phyloP scores from a whole-genome alignment of 225 moss, liverwort and hornwort genomes.

The Marchantia polymorpha region DNA sequence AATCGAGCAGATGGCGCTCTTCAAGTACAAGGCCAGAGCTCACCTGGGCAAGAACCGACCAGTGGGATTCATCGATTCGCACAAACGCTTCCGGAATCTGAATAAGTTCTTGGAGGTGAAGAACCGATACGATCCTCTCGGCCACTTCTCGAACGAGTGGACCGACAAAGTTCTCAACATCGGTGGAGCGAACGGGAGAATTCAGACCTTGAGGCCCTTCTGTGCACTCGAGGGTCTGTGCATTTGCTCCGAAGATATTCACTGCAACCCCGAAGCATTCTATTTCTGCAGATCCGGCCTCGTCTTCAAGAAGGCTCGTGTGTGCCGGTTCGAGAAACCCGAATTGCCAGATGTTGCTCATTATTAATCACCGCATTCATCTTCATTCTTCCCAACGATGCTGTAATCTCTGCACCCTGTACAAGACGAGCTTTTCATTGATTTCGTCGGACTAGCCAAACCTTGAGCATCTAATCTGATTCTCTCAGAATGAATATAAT shows the following conservation, averaged over 20 bases:
- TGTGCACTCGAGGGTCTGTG: conserved; percentile 52
- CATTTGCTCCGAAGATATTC: conserved; percentile 34
- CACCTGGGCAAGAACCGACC: conserved; percentile 29
- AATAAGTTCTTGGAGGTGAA: conserved; percentile 21
- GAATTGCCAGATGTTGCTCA: neutral
- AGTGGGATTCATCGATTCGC: neutral
- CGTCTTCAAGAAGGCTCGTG: conserved; percentile 33
- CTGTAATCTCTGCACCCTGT: too few relatives aligned
- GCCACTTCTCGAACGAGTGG: conserved; percentile 28
- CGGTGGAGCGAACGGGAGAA: neutral
- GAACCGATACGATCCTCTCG: conserved; percentile 12
- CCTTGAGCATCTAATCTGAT: too few relatives aligned
- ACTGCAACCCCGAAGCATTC: conserved; percentile 29
- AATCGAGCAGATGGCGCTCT: conserved; percentile 22
- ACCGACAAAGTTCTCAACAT: conserved; percentile 23
- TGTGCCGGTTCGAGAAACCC: conserved; percentile 36
- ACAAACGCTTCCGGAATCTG: conserved; percentile 3
- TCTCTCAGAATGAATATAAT: too few relatives aligned
- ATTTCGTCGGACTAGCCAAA: too few relatives aligned
- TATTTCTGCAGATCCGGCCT: conserved; percentile 32
- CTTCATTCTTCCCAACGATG: too few relatives aligned
- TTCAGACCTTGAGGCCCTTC: neutral
- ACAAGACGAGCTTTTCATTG: too few relatives aligned
- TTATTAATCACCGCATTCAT: too few relatives aligned
- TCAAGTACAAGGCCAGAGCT: conserved; percentile 25